Conservation (phyloP, 2,329 filamentous ascomycete genomes). For the Epichloe bromicola region DNA sequence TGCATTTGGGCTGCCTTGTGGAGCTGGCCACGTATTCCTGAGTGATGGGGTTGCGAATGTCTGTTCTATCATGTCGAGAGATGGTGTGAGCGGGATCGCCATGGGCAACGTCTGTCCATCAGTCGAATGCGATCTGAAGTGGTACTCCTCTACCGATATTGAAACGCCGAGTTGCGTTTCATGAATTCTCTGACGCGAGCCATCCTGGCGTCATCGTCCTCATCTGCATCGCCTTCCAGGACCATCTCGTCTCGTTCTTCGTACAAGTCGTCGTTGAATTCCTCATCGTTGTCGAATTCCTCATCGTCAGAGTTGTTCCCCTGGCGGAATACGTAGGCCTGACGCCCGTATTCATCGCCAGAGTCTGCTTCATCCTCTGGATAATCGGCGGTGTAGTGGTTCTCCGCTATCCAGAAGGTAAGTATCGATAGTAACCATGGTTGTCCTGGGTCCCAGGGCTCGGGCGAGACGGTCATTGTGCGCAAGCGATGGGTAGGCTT, state of each 20-base stretch:
- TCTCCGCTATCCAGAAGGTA: constrained; percentile 42
- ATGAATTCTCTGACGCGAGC: constrained; percentile 26
- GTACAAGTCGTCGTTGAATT: constrained; percentile 31
- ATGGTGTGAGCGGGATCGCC: too few species aligned
- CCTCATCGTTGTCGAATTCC: constrained; percentile 42
- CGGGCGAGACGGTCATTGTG: not conserved
- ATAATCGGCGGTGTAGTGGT: constrained; percentile 69
- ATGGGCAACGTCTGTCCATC: too few species aligned
- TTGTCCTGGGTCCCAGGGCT: not conserved
- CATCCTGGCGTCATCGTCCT: constrained; percentile 22
- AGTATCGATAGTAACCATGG: not conserved
- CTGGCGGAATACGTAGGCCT: constrained; percentile 41
- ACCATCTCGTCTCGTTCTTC: constrained; percentile 26
- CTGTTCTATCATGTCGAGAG: too few species aligned
- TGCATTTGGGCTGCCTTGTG: too few species aligned
- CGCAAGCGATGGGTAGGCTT: not conserved
- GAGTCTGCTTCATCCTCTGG: constrained; percentile 67
- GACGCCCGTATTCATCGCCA: constrained; percentile 41
- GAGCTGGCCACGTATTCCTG: too few species aligned
- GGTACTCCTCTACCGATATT: not conserved
- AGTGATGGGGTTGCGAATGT: too few species aligned
- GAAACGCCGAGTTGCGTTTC: constrained; percentile 18
- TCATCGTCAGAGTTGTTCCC: constrained; percentile 41
- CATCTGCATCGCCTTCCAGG: constrained; percentile 24
- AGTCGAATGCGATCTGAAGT: not conserved